Conservation (phyloP, 805 yeast genomes). For the Hanseniaspora guilliermondii region DNA sequence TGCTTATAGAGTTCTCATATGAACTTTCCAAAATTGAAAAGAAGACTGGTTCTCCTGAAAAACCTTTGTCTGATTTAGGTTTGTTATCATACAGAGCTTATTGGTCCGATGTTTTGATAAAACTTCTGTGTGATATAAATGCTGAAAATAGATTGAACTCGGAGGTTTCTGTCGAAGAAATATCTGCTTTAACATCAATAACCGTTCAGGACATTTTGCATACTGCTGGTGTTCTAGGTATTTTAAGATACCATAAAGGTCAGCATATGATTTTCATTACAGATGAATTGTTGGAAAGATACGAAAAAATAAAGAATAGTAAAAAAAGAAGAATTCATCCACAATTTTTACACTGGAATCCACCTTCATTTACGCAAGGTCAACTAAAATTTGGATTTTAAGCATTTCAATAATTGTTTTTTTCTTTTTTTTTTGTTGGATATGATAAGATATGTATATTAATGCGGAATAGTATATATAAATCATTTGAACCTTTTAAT, state of each 20-base stretch:
- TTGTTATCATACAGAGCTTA: slow-evolving; percentile 83
- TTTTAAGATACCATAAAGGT: slow-evolving; percentile 85
- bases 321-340: slow-evolving; percentile 69
- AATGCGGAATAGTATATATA: background rate
- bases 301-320: slow-evolving; percentile 58
- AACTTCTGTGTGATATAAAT: slow-evolving; percentile 38
- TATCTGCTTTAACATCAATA: slow-evolving; percentile 77
- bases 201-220: slow-evolving; percentile 92
- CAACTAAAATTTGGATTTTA: slow-evolving; percentile 71
- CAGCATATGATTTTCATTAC: slow-evolving; percentile 84
- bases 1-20: slow-evolving; percentile 85
- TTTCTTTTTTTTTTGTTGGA: too few relatives aligned
- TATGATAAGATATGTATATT: slow-evolving; percentile 1
- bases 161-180: slow-evolving; percentile 79
- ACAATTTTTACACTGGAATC: slow-evolving; percentile 69
- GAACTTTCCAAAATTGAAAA: slow-evolving; percentile 78
- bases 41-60: slow-evolving; percentile 93
- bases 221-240: slow-evolving; percentile 80
- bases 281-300: slow-evolving; percentile 64
- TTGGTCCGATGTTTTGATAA: slow-evolving; percentile 86
- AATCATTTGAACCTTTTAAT: slow-evolving; percentile 28
- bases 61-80: slow-evolving; percentile 91
- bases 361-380: slow-evolving; percentile 88
- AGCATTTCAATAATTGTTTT: background rate
- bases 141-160: slow-evolving; percentile 35